Percentiles rank a stretch among this genome's conserved stretches.
phyloP scores from a whole-genome alignment of 345 rosid species.

The Ricinus communis region DNA sequence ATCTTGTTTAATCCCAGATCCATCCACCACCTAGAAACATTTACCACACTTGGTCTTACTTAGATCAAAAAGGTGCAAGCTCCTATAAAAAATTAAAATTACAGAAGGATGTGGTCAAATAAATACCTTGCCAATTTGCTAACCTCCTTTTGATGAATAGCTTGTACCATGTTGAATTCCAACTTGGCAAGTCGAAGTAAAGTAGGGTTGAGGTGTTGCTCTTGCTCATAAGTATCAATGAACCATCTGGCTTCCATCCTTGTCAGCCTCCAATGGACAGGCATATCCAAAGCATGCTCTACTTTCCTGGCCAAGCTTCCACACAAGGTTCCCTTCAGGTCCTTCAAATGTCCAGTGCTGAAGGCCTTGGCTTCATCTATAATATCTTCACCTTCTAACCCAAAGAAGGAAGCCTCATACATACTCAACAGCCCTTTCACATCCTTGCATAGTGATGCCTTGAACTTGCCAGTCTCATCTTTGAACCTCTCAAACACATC shows the following conservation, averaged over 20 bases:
- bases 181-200: slow-evolving; percentile 26
- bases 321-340: background rate
- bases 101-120: background rate
- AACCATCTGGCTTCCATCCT: slow-evolving; percentile 25
- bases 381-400: slow-evolving; percentile 15
- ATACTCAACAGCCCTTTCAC: too few relatives aligned
- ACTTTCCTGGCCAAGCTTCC: background rate
- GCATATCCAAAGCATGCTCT: slow-evolving; percentile 23
- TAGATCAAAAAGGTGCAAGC: background rate
- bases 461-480: too few relatives aligned
- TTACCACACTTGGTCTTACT: background rate
- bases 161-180: slow-evolving; percentile 25
- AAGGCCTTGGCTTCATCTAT: slow-evolving; percentile 25
- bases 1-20: slow-evolving; percentile 17
- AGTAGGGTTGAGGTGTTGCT: slow-evolving; percentile 7
- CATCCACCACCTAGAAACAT: slow-evolving; percentile 31
- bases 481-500: too few relatives aligned
- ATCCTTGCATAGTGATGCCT: too few relatives aligned
- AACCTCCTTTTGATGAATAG: slow-evolving; percentile 14
- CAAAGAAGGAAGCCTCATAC: too few relatives aligned
- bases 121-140: slow-evolving; percentile 17
- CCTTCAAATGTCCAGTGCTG: slow-evolving; percentile 7
- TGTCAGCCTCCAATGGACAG: slow-evolving; percentile 22
- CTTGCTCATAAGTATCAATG: slow-evolving; percentile 16
- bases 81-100: too few relatives aligned